phyloP scores from a whole-genome alignment of 179 eudicot genomes.

The Corrigiola litoralis region DNA sequence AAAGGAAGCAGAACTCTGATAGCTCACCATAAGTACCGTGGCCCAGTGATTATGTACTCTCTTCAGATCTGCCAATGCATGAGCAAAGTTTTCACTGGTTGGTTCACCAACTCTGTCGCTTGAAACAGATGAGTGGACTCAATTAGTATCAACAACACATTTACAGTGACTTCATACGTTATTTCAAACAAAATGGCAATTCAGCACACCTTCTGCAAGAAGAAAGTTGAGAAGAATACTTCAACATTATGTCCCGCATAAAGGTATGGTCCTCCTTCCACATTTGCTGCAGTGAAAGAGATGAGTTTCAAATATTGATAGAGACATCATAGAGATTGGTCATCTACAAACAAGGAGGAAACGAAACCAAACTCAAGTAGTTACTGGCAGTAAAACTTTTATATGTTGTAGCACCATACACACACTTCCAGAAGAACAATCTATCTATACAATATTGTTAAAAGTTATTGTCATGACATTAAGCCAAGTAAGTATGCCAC shows the following conservation, averaged over 20 bases:
- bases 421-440: no score
- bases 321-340: background rate
- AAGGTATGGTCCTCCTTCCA: slow-evolving; percentile 25
- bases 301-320: background rate
- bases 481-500: no score
- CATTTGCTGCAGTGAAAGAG: slow-evolving; percentile 28
- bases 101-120: slow-evolving; percentile 38
- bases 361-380: background rate
- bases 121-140: background rate
- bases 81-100: slow-evolving; percentile 36
- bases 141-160: slow-evolving; percentile 13
- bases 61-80: slow-evolving; percentile 48
- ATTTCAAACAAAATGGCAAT: background rate
- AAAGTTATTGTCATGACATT: no score
- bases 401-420: background rate
- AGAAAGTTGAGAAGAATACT: slow-evolving; percentile 45
- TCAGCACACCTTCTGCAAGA: slow-evolving; percentile 52
- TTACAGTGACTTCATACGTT: background rate
- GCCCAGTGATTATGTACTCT: slow-evolving; percentile 48
- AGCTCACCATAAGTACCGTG: slow-evolving; percentile 57
- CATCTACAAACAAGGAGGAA: background rate
- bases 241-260: slow-evolving; percentile 34
- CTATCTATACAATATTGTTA: no score
- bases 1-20: slow-evolving; percentile 5
- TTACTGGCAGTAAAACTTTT: background rate